These are phyloP conservation scores for Fusarium sp. DNA, from an alignment of 2,329 filamentous ascomycete species.

Conservation along the genomic window DNA sequence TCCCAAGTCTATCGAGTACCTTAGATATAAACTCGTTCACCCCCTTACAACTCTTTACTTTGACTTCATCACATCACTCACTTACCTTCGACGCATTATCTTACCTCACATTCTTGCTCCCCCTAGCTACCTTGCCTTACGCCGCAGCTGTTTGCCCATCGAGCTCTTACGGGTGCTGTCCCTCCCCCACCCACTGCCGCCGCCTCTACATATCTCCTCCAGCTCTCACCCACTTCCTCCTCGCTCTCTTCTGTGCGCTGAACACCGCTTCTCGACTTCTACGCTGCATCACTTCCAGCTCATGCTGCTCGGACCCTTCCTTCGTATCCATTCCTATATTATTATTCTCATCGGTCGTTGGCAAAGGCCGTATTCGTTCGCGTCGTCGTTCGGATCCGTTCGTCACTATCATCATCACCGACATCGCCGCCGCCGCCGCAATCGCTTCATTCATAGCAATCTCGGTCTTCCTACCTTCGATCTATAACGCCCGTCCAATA, in stretches of 20 bases:
- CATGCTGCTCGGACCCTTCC: not conserved
- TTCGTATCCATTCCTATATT: not conserved
- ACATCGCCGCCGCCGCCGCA: not conserved
- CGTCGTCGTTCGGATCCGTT: not conserved
- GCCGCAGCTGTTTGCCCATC: not conserved
- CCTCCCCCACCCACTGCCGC: not conserved
- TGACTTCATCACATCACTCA: not conserved
- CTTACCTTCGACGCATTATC: not conserved
- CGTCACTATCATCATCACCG: not conserved
- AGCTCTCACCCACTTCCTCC: not conserved
- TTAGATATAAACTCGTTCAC: not conserved
- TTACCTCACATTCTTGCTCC: not conserved
- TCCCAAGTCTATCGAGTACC: not conserved
- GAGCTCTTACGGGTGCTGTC: not conserved
- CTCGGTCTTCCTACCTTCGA: not conserved
- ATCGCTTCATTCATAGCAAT: not conserved
- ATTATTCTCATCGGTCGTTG: slow-evolving; percentile 7
- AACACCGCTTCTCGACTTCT: not conserved
- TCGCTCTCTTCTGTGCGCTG: not conserved
- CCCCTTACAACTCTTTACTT: not conserved
- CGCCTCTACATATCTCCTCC: not conserved
- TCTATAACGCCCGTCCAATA: not conserved
- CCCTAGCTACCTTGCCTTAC: not conserved
- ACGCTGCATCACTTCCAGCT: not conserved
- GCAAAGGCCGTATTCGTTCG: not conserved